Conservation (phyloP, 495 filamentous ascomycete species). For the Poronia punctata region DNA sequence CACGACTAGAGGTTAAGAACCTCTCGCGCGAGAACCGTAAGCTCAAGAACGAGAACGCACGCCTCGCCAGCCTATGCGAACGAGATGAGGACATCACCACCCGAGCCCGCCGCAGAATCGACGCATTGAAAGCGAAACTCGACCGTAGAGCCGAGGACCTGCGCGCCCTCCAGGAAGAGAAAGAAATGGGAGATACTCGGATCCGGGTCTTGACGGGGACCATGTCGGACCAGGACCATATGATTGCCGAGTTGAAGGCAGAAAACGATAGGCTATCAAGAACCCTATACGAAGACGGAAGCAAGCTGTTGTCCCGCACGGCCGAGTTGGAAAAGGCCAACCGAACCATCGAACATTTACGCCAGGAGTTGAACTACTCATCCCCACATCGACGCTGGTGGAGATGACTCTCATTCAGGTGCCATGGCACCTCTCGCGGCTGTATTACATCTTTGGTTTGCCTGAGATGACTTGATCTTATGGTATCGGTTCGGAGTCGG, state of each 20-base stretch:
- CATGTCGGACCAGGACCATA: constrained; percentile 1
- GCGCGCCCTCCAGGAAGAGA: constrained; percentile 10
- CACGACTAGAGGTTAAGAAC: constrained; percentile 8
- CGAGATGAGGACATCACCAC: constrained; percentile 12
- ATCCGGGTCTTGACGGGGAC: constrained; percentile 14
- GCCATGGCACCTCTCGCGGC: too few relatives aligned
- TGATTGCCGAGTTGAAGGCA: constrained; percentile 1
- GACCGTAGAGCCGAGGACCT: constrained; percentile 12
- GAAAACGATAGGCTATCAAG: too few relatives aligned
- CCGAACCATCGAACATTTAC: too few relatives aligned
- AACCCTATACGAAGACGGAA: too few relatives aligned
- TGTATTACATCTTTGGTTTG: too few relatives aligned
- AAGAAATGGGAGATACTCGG: constrained; percentile 1
- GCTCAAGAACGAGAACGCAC: constrained; percentile 16
- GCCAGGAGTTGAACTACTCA: too few relatives aligned
- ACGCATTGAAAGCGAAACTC: constrained; percentile 13
- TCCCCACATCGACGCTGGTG: too few relatives aligned
- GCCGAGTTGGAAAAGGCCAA: too few relatives aligned
- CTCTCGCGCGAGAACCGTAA: constrained; percentile 18
- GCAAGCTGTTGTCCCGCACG: too few relatives aligned
- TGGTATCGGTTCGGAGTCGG: too few relatives aligned
- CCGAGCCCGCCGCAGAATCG: constrained; percentile 7
- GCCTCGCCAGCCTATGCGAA: constrained; percentile 2
- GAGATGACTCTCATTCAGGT: too few relatives aligned
- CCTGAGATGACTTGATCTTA: too few relatives aligned